Evolutionary conservation across 768 basidiomycete species (phyloP), one percentile per base, ranked within the genome.

Genomic region (Suillus decipiens): DNA sequence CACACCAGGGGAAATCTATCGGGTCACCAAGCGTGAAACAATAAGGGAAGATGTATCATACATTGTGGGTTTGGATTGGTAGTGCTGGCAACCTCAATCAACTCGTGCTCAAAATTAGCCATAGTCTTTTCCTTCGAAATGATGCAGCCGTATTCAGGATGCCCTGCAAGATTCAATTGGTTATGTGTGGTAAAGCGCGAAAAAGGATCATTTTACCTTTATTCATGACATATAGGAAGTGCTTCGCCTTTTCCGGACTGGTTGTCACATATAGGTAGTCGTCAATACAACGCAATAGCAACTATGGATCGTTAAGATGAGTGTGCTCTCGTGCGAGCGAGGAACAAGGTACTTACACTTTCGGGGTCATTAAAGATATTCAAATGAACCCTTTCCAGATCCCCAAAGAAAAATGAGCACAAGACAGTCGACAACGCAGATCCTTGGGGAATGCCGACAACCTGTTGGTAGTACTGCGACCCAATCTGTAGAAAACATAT

Each of bases 381-480:
- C 36, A 80, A 77, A 62, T 55, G 63, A n/a, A 59, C 78, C 34
- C 77, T 83, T 75, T 99, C 97, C 64, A 99, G 80, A 70, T 96
- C 89, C 7, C 94, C 96, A 68, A 99, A 99, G 73, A 93, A 97
- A 75, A 96, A 92, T 1, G 92, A 90, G 73, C 97, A 99, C 1
- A 99, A 78, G n/a, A 99, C 71, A 0, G 91, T 85, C 9, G 95
- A 97, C n/a, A 99, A 78, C n/a, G 95, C 87, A 3, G 96, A 98
- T 24, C 97, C 97, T 75, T 99, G 97, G 0, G 97, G 96, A 31
- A 99, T 99, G 3, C 97, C 97, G 33, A 93, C 84, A 22, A 83
- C 84, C 74, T 99, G 97, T 10, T 89, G 87, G 71, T 89, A 96
- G 70, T 89, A 93, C 47, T 83, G 76, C n/a, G 77, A 69, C 1